Evolutionary conservation across 2,329 filamentous ascomycete species (phyloP).

Genomic region (Arthrobotrys entomopaga): DNA sequence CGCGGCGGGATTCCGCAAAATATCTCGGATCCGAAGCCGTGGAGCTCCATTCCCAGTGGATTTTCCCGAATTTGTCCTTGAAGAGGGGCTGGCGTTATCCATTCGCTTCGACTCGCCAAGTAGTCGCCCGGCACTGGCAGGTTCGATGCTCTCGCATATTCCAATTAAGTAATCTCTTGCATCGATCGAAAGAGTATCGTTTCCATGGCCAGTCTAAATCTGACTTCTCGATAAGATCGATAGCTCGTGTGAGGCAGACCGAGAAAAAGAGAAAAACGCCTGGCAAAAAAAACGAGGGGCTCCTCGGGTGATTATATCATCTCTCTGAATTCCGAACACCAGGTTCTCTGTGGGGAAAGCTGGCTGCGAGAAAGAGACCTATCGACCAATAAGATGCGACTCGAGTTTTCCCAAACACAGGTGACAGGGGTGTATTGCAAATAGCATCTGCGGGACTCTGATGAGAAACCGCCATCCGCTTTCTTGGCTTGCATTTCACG

Average conservation of each 20-base stretch:
- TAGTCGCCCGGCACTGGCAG: background rate
- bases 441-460: conserved; percentile 31
- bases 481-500: background rate
- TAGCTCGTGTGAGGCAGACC: conserved; percentile 37
- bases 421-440: conserved; percentile 33
- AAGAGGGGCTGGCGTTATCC: background rate
- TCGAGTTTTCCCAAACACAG: conserved; percentile 11
- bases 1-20: background rate
- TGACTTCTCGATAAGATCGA: conserved; percentile 2
- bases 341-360: conserved; percentile 11
- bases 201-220: conserved; percentile 1
- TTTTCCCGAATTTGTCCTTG: background rate
- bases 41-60: conserved; percentile 1
- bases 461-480: background rate
- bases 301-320: conserved; percentile 48
- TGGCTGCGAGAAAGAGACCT: background rate
- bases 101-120: background rate
- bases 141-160: conserved; percentile 6
- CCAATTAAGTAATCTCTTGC: conserved; percentile 1
- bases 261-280: conserved; percentile 31
- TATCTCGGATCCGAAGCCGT: background rate
- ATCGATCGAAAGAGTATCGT: conserved; percentile 1
- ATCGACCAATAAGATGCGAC: conserved; percentile 22
- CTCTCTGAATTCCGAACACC: background rate
- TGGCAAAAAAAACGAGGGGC: conserved; percentile 20